Evolutionary conservation across 306 rosid genomes (phyloP), one percentile per base, ranked within the genome.

Genomic region (Luffa acutangula): DNA sequence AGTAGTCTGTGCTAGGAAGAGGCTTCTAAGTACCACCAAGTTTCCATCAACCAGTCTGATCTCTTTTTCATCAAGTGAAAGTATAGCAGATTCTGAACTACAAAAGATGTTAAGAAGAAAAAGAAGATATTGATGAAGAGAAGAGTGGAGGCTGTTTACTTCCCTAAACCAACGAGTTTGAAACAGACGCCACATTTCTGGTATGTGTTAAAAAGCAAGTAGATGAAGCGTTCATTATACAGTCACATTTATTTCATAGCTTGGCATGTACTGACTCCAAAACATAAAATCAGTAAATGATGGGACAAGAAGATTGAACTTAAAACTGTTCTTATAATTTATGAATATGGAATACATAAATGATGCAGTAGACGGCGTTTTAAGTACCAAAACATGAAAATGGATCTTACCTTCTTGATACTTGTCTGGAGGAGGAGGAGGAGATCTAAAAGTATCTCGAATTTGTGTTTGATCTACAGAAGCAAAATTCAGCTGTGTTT

Each of bases 391-490:
- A 43, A 20, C 31, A 20, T 20, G 65, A 72, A 66, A 36, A 51
- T 79, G 48, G n/a, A 75, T 52, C 64, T 84, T 63, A 90, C 91
- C 89, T 85, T 76, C 81, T 80, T 31, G 82, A 37, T 86, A 83
- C 42, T 86, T 88, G 13, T 81, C 81, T 62, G 78, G 89, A 81
- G 6, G 83, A 79, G 90, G 90, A 45, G 97, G 93, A 80, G 96
- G 89, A 31, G 93, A 87, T 80, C 81, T 25, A 48, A 62, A 54
- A 39, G 79, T 78, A 11, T 67, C 31, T 37, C 84, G 88, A 78
- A 88, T 81, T 73, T 89, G 89, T 63, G 85, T 65, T 52, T 79
- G 81, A 59, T 85, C 90, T 79, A 71, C 86, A n/a, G 88, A 83
- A 70, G 90, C 53, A 83, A 72, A 73, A 69, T 91, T 84, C 39